These are phyloP conservation scores for Trichoderma endophyticum DNA, from an alignment of 2,329 filamentous ascomycete species.

Conservation along the genomic window DNA sequence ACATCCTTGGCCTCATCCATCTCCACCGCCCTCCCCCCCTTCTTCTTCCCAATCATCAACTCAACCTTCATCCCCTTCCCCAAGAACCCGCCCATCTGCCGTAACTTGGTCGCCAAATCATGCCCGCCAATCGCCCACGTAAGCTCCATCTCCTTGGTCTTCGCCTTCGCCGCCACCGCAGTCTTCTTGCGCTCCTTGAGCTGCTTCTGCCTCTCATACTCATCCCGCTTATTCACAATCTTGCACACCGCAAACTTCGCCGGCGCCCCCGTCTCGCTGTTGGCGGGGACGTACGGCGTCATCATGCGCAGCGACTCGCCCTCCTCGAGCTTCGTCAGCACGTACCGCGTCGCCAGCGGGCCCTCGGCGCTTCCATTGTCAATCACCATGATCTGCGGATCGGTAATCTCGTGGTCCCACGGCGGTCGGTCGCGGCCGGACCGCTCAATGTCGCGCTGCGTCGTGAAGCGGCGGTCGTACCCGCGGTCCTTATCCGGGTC, in stretches of 20 bases:
- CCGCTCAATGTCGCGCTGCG: slow-evolving; percentile 31
- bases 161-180: slow-evolving; percentile 40
- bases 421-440: slow-evolving; percentile 39
- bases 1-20: slow-evolving; percentile 59
- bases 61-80: slow-evolving; percentile 73
- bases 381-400: slow-evolving; percentile 42
- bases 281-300: slow-evolving; percentile 35
- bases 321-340: slow-evolving; percentile 41
- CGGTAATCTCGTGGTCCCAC: slow-evolving; percentile 44
- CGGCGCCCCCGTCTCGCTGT: slow-evolving; percentile 25
- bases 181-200: slow-evolving; percentile 44
- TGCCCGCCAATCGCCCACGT: slow-evolving; percentile 81
- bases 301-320: slow-evolving; percentile 42
- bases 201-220: slow-evolving; percentile 42
- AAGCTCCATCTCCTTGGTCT: slow-evolving; percentile 76
- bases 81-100: slow-evolving; percentile 66
- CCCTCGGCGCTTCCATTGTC: slow-evolving; percentile 39
- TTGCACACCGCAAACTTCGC: slow-evolving; percentile 62
- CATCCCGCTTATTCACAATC: slow-evolving; percentile 58
- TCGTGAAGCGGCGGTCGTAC: slow-evolving; percentile 37
- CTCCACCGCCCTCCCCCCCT: slow-evolving; percentile 58
- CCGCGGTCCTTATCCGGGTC: slow-evolving; percentile 24
- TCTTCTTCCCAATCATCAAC: slow-evolving; percentile 64
- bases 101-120: slow-evolving; percentile 71
- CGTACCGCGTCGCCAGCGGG: slow-evolving; percentile 36